Evolutionary conservation across 2,329 filamentous ascomycete genomes (phyloP).

Genomic region (Elsinoe perseae): DNA sequence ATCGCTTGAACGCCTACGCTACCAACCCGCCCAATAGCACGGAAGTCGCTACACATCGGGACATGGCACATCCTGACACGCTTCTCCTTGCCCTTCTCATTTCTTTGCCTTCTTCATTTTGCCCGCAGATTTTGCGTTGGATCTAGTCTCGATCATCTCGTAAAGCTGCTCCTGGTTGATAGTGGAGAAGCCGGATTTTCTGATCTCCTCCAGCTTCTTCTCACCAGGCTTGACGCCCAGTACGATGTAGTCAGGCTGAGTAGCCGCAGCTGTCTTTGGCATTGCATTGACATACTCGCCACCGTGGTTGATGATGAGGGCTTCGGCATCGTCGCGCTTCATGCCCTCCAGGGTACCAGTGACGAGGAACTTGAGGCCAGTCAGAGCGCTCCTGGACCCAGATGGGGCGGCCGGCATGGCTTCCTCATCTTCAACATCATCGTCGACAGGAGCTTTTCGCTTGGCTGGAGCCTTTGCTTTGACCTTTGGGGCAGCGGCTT

Average conservation of each 20-base stretch:
- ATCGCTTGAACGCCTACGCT: no score
- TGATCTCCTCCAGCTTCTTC: constrained; percentile 22
- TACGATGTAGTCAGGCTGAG: constrained; percentile 14
- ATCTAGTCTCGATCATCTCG: constrained; percentile 17
- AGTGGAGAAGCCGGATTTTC: constrained; percentile 17
- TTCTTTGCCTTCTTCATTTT: constrained; percentile 7
- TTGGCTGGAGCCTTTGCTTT: constrained; percentile 6
- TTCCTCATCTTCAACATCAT: background rate
- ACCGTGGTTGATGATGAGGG: constrained; percentile 17
- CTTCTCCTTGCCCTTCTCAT: background rate
- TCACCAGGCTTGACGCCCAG: constrained; percentile 18
- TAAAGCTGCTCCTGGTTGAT: constrained; percentile 20
- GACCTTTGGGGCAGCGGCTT: background rate
- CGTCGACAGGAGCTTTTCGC: background rate
- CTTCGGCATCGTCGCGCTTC: constrained; percentile 13
- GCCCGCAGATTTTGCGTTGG: background rate
- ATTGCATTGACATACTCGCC: constrained; percentile 13
- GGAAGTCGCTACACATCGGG: no score
- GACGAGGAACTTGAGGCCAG: constrained; percentile 13
- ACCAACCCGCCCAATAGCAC: no score
- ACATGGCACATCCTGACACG: no score
- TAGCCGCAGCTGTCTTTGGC: background rate
- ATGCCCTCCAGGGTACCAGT: constrained; percentile 17
- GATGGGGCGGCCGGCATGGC: constrained; percentile 9
- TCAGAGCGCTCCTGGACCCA: constrained; percentile 12